A percentile compares a stretch with the other conserved stretches of the same genome.
Evolutionary conservation across 192 early-diverging fungal species (phyloP).

Genomic region (Blastocladiella britannica): DNA sequence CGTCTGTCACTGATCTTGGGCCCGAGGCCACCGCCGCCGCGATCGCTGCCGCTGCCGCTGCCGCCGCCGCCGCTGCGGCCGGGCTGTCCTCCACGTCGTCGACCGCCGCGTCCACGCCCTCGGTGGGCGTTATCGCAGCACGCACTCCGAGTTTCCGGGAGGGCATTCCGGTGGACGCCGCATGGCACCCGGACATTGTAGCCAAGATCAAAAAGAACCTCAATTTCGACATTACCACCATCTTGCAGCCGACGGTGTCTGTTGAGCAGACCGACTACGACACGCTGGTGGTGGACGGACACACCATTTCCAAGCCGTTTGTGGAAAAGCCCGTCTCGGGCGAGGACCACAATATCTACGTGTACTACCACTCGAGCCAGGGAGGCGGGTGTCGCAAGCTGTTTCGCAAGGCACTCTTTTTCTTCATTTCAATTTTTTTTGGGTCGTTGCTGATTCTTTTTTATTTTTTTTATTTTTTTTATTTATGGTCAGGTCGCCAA

Average conservation of each 20-base stretch:
- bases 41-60: no score
- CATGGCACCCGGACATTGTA: no score
- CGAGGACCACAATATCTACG: constrained; percentile 93
- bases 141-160: no score
- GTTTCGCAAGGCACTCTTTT: constrained; percentile 43
- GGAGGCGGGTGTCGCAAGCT: constrained; percentile 66
- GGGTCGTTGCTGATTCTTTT: background rate
- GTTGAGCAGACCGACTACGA: constrained; percentile 32
- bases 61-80: no score
- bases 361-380: constrained; percentile 61
- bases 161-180: no score
- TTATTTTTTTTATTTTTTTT: background rate
- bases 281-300: constrained; percentile 43
- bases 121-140: no score
- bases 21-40: no score
- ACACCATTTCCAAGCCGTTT: constrained; percentile 71
- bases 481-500: constrained; percentile 49
- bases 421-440: background rate
- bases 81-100: no score
- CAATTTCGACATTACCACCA: constrained; percentile 20
- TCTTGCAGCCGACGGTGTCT: constrained; percentile 2
- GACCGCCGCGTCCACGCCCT: no score
- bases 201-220: constrained; percentile 29
- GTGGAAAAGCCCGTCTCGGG: constrained; percentile 93
- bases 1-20: no score